Base-by-base conservation (phyloP, 179 eudicot genomes). In the Beta lomatogona region DNA sequence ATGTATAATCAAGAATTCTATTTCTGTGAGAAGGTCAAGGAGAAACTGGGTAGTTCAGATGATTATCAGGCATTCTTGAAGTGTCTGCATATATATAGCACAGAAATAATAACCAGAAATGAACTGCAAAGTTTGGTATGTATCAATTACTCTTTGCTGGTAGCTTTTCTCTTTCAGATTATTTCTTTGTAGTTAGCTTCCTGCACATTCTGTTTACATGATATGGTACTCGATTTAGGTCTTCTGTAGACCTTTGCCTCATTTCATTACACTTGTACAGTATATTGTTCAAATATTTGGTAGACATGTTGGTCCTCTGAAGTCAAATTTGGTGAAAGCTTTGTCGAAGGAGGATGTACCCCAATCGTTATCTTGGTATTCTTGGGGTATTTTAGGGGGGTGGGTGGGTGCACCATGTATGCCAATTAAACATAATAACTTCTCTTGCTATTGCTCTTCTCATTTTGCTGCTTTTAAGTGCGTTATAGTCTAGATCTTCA, bases 11-110 rank as follows among this genome's bases (percentile, higher is more conserved):
- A 89, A 80, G 98, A 93, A 82, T 91, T 91, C 80, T 72, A 78
- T 54, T 95, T 93, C 88, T 91, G 95, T 82, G 97, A 93, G 84
- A 93, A 91, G 87, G 97, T 95, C 54, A 95, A 95, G 92, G 98
- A 93, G 74, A 91, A 89, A 80, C 77, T 95, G 83, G 88, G 82
- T 16, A 90, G 60, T 89, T 77, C 92, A 54, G 96, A 83, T 83
- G 92, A 93, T 87, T 93, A 93, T 84, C 97, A 92, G 84, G 94
- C 97, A 78, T 95, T 95, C 73, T 83, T 95, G 88, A 95, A 95
- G 86, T 93, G 97, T 87, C 93, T 95, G 81, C 94, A 95, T 80
- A 95, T 95, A 77, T 95, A 93, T 86, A 93, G 95, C 87, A 91
- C 93, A 19, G 98, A 95, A 82, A 93, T 95, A 87, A 93, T 95